Evolutionary conservation across 257 asterid genomes (phyloP).

Genomic region (Coffea eugenioides): DNA sequence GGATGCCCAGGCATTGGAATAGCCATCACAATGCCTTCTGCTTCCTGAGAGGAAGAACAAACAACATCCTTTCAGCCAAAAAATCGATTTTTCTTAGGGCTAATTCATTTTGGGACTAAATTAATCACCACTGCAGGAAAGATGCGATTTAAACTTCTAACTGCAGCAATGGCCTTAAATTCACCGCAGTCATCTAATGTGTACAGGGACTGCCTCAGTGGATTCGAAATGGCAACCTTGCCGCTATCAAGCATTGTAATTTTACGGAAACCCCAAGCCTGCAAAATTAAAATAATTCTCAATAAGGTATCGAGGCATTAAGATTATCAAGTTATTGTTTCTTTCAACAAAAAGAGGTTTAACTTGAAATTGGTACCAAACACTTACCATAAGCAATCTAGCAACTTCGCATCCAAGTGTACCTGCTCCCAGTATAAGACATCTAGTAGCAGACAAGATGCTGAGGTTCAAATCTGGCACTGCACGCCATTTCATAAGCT

Average conservation of each 20-base stretch:
- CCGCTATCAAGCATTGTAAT: slow-evolving; percentile 88
- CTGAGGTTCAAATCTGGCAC: slow-evolving; percentile 75
- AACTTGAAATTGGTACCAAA: not conserved
- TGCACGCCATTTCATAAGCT: slow-evolving; percentile 96
- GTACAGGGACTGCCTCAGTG: slow-evolving; percentile 88
- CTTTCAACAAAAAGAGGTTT: not conserved
- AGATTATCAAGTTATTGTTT: not conserved
- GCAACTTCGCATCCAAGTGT: slow-evolving; percentile 99
- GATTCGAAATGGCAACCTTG: slow-evolving; percentile 93
- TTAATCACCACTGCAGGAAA: slow-evolving; percentile 83
- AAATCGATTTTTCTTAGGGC: not conserved
- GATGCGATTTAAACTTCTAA: slow-evolving; percentile 64
- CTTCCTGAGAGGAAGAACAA: slow-evolving; percentile 49
- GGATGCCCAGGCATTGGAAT: slow-evolving; percentile 99
- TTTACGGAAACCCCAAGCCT: slow-evolving; percentile 98
- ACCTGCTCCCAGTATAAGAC: slow-evolving; percentile 96
- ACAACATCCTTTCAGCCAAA: not conserved
- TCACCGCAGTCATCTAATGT: slow-evolving; percentile 89
- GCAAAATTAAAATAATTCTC: slow-evolving; percentile 11
- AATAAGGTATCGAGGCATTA: not conserved
- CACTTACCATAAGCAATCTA: slow-evolving; percentile 93
- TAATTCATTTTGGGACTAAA: not conserved
- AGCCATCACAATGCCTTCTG: slow-evolving; percentile 78
- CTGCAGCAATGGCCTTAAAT: slow-evolving; percentile 83
- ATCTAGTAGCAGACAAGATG: slow-evolving; percentile 57